These are phyloP conservation scores for Corylus avellana DNA, from an alignment of 306 rosid genomes.

Conservation along the genomic window DNA sequence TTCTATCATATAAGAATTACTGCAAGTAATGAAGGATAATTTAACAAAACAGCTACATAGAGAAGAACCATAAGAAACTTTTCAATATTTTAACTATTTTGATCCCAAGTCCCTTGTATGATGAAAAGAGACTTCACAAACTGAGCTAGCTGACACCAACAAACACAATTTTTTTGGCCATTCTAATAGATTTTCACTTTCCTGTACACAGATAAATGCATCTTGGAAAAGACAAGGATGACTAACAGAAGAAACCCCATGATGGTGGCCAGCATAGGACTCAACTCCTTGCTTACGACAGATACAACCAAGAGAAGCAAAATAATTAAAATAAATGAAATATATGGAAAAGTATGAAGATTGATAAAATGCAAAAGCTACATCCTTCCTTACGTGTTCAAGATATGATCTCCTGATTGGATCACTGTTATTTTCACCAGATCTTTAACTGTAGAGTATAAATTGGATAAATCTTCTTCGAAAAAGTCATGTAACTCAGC, in stretches of 20 bases:
- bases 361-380: background rate
- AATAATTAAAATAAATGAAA: background rate
- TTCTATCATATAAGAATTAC: no score
- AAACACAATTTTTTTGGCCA: background rate
- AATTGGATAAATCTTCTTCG: slow-evolving; percentile 68
- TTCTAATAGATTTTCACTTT: background rate
- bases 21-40: no score
- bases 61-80: background rate
- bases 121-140: background rate
- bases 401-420: slow-evolving; percentile 98
- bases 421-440: slow-evolving; percentile 76
- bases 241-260: background rate
- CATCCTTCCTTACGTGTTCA: slow-evolving; percentile 69
- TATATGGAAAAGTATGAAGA: slow-evolving; percentile 15
- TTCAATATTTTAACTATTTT: background rate
- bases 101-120: background rate
- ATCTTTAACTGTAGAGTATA: slow-evolving; percentile 74
- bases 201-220: background rate
- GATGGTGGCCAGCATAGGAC: background rate
- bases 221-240: background rate
- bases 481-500: slow-evolving; percentile 93
- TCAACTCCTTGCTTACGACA: background rate
- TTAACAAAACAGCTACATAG: no score
- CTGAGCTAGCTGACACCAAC: background rate
- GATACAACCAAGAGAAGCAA: background rate